These are phyloP conservation scores for Pyrenophora teres DNA, from an alignment of 2,329 filamentous ascomycete genomes.

Conservation along the genomic window DNA sequence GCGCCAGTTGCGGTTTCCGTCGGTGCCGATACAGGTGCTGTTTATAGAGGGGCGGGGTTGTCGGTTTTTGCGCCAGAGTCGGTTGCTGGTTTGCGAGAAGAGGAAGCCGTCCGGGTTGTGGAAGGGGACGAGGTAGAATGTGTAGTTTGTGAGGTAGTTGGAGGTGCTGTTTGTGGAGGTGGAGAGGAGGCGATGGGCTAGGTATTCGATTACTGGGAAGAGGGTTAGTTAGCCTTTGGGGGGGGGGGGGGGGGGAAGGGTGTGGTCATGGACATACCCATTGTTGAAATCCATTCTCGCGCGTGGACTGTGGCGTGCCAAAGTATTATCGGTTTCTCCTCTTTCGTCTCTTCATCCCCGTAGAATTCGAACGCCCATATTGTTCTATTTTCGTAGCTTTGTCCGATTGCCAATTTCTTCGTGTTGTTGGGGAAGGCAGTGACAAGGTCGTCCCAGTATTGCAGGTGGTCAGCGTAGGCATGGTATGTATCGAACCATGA, in stretches of 20 bases:
- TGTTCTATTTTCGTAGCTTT: constrained; percentile 38
- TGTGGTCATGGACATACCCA: constrained; percentile 11
- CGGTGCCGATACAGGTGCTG: constrained; percentile 37
- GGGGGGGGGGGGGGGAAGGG: constrained; percentile 1
- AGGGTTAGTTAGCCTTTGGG: not conserved
- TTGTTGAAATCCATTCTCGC: constrained; percentile 27
- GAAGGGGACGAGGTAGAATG: constrained; percentile 42
- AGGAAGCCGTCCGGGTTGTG: constrained; percentile 43
- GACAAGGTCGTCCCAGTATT: constrained; percentile 39
- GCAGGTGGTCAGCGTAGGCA: constrained; percentile 35
- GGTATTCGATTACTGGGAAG: constrained; percentile 35
- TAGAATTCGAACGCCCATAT: constrained; percentile 37
- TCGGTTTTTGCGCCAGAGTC: constrained; percentile 46
- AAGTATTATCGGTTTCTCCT: constrained; percentile 38
- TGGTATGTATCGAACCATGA: constrained; percentile 43
- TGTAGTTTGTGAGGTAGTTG: constrained; percentile 33
- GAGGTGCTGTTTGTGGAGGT: constrained; percentile 32
- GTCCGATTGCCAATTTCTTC: constrained; percentile 33
- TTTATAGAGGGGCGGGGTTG: constrained; percentile 36
- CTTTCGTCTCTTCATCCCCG: constrained; percentile 25
- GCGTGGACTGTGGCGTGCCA: constrained; percentile 44
- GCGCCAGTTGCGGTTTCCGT: constrained; percentile 46
- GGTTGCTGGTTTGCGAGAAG: constrained; percentile 42
- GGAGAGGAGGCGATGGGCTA: constrained; percentile 36
- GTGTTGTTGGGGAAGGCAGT: constrained; percentile 34